Evolutionary conservation across 2,329 filamentous ascomycete species (phyloP).

Genomic region (Cytospora schulzeri): DNA sequence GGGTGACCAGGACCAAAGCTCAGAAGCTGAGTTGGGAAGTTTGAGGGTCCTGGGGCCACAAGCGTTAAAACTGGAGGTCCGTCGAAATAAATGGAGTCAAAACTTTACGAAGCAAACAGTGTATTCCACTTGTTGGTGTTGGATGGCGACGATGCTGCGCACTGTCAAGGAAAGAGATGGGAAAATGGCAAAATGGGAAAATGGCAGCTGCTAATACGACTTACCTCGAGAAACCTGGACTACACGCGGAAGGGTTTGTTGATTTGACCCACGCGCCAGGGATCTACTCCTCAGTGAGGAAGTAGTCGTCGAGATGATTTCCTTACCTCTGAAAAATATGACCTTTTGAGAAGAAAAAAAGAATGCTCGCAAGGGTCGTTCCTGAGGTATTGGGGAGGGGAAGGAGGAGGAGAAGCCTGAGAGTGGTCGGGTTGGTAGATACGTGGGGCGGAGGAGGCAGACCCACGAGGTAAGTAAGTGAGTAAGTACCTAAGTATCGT

Average conservation of each 20-base stretch:
- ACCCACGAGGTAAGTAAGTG: not conserved
- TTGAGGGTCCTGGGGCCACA: conserved; percentile 18
- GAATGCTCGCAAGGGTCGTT: conserved; percentile 24
- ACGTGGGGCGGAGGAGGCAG: conserved; percentile 14
- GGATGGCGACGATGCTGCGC: not conserved
- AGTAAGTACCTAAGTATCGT: not conserved
- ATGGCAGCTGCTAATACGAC: conserved; percentile 13
- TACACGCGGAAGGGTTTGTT: conserved; percentile 10
- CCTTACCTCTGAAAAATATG: conserved; percentile 9
- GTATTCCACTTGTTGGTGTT: not conserved
- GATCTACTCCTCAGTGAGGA: not conserved
- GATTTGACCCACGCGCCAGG: conserved; percentile 9
- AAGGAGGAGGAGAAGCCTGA: conserved; percentile 7
- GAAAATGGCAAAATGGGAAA: conserved; percentile 3
- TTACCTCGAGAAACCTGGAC: not conserved
- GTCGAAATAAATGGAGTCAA: conserved; percentile 6
- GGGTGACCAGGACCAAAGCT: conserved; percentile 20
- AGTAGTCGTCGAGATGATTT: conserved; percentile 11
- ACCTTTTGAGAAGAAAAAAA: not conserved
- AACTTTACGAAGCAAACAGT: conserved; percentile 22
- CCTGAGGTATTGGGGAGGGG: conserved; percentile 20
- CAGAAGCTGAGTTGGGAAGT: conserved; percentile 10
- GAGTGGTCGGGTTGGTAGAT: not conserved
- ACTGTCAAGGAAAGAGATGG: conserved; percentile 13
- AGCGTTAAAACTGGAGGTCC: conserved; percentile 21